Evolutionary conservation across 2,329 filamentous ascomycete species (phyloP).

Genomic region (Sporothrix protearum): DNA sequence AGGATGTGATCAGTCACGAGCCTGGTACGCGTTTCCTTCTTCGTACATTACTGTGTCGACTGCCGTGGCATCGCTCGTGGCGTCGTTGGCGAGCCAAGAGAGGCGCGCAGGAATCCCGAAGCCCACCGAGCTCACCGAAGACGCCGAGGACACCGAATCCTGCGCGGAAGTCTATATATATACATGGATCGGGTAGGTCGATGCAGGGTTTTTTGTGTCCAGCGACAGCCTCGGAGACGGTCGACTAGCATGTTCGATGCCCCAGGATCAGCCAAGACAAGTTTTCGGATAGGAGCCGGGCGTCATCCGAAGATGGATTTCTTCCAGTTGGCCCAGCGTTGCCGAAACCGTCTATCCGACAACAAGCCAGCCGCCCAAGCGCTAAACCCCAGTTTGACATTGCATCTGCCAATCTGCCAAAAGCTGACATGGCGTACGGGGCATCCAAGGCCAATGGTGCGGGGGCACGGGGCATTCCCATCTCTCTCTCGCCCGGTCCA

Average conservation of each 20-base stretch:
- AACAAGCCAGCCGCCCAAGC: no score
- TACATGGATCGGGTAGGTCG: background rate
- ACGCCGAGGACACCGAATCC: background rate
- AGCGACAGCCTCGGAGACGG: background rate
- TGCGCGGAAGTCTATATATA: background rate
- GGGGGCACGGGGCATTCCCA: background rate
- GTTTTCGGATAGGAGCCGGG: background rate
- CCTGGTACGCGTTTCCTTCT: no score
- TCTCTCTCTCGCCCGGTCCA: no score
- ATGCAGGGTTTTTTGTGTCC: background rate
- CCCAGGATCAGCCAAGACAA: no score
- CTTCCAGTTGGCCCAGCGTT: background rate
- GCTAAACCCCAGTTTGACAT: no score
- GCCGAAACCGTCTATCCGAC: background rate
- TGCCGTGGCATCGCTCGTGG: no score
- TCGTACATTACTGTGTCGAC: no score
- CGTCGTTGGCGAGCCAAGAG: no score
- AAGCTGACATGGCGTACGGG: background rate
- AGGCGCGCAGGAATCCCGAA: background rate
- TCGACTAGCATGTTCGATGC: background rate
- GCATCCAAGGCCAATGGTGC: background rate
- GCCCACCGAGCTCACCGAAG: background rate
- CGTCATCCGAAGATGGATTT: background rate
- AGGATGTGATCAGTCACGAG: no score
- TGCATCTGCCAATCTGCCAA: background rate